These are phyloP conservation scores for Linum lewisii DNA, from an alignment of 345 rosid genomes.

Conservation along the genomic window DNA sequence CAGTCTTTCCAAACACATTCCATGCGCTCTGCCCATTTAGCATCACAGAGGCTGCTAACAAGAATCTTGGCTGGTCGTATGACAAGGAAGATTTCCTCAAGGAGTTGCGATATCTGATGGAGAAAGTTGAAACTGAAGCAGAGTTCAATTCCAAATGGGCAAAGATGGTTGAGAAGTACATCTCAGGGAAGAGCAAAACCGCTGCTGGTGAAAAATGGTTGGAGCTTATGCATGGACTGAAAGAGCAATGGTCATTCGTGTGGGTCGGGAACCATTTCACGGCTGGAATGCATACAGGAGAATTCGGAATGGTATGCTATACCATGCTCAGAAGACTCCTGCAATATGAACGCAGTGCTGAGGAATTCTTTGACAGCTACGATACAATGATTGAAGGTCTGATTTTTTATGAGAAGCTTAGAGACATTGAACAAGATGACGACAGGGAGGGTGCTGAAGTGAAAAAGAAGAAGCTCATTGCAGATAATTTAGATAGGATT, in stretches of 20 bases:
- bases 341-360: too few relatives aligned
- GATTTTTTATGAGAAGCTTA: too few relatives aligned
- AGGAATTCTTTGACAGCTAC: too few relatives aligned
- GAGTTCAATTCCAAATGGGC: background rate
- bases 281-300: background rate
- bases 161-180: background rate
- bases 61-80: background rate
- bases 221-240: background rate
- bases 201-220: background rate
- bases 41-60: background rate
- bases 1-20: background rate
- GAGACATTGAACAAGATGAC: too few relatives aligned
- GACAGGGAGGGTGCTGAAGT: too few relatives aligned
- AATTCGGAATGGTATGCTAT: background rate
- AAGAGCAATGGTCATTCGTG: background rate
- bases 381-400: too few relatives aligned
- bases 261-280: background rate
- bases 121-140: background rate
- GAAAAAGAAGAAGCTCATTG: too few relatives aligned
- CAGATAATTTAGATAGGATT: too few relatives aligned
- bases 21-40: background rate
- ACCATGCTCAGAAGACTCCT: too few relatives aligned
- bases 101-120: background rate
- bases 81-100: background rate
- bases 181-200: background rate